Evolutionary conservation across 2,329 filamentous ascomycete genomes (phyloP).

Genomic region (Boeremia lycopersici): DNA sequence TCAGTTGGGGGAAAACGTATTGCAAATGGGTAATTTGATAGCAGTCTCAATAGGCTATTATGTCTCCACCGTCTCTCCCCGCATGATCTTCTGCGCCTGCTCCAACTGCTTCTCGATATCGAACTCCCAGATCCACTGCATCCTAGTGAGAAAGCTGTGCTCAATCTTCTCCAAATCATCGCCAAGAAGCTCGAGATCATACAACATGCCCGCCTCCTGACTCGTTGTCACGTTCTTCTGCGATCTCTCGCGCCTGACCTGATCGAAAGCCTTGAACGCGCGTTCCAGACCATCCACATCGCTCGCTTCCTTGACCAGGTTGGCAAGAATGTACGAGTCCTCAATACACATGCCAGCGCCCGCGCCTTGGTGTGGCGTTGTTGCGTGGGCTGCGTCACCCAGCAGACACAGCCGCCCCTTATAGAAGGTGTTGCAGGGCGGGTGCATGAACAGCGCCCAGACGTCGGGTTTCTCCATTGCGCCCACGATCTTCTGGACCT

Average conservation of each 20-base stretch:
- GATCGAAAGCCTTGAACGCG: conserved; percentile 38
- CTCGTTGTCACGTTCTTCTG: conserved; percentile 40
- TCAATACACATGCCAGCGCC: conserved; percentile 64
- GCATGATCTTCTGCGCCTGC: conserved; percentile 38
- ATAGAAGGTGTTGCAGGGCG: conserved; percentile 54
- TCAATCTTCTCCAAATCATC: conserved; percentile 50
- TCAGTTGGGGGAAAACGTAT: no score
- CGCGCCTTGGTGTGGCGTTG: conserved; percentile 61
- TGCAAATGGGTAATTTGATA: background rate
- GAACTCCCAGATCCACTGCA: conserved; percentile 51
- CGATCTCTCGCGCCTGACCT: conserved; percentile 35
- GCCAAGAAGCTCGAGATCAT: conserved; percentile 47
- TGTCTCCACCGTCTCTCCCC: background rate
- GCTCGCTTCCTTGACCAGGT: conserved; percentile 36
- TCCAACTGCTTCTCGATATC: conserved; percentile 45
- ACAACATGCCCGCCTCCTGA: conserved; percentile 44
- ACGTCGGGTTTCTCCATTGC: conserved; percentile 59
- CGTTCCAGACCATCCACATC: conserved; percentile 40
- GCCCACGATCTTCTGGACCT: conserved; percentile 38
- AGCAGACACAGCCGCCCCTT: conserved; percentile 55
- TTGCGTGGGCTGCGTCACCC: conserved; percentile 64
- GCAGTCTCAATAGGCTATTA: background rate
- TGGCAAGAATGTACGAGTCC: conserved; percentile 52
- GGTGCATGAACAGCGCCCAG: conserved; percentile 64
- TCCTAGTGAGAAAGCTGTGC: conserved; percentile 37